Conservation (phyloP, 257 asterid genomes). For the Phtheirospermum japonicum region DNA sequence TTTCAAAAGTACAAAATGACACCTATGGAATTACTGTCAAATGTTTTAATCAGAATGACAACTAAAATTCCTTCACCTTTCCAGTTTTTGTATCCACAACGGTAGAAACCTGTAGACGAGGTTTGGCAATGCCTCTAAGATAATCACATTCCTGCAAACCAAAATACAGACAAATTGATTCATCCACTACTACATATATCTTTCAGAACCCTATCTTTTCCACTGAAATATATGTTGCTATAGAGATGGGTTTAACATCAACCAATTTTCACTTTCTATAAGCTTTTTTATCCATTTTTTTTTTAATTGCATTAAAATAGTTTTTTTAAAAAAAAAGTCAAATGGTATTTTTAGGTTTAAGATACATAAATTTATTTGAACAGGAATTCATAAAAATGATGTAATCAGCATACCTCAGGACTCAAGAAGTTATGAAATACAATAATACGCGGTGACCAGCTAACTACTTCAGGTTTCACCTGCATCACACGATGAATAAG, state of each 20-base stretch:
- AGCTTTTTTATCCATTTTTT: not conserved
- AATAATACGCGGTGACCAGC: constrained; percentile 77
- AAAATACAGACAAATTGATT: constrained; percentile 22
- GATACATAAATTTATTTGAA: no score
- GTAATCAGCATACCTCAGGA: constrained; percentile 51
- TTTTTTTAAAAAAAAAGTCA: no score
- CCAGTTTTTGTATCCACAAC: constrained; percentile 88
- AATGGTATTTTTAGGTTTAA: no score
- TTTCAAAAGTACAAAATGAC: constrained; percentile 15
- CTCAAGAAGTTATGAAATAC: constrained; percentile 74
- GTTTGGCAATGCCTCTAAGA: constrained; percentile 66
- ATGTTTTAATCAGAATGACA: not conserved
- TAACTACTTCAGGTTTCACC: constrained; percentile 80
- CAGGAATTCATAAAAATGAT: constrained; percentile 5
- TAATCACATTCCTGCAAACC: constrained; percentile 75
- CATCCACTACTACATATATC: no score
- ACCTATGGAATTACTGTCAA: not conserved
- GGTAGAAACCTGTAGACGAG: constrained; percentile 72
- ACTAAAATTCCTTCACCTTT: constrained; percentile 47
- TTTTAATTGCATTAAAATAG: no score
- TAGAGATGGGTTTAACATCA: not conserved
- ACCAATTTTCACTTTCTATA: not conserved
- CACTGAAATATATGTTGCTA: not conserved
- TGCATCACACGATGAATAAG: constrained; percentile 31
- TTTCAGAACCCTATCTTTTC: not conserved